These are phyloP conservation scores for Salpingoeca rosetta DNA, from an alignment of 78 protist species.

Conservation along the genomic window DNA sequence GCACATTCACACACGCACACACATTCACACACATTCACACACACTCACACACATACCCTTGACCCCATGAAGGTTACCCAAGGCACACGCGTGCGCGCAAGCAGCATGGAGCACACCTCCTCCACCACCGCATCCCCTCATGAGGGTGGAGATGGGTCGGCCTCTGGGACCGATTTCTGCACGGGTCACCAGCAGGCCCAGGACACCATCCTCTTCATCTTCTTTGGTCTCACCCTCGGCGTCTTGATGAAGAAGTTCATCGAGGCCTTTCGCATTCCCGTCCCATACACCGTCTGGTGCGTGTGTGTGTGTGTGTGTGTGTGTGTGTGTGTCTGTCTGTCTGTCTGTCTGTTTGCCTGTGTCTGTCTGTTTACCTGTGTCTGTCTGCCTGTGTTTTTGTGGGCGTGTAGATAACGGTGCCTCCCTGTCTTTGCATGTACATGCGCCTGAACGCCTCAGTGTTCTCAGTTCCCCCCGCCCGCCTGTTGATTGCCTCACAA, in stretches of 20 bases:
- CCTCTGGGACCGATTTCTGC: too few relatives aligned
- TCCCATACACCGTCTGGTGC: neutral
- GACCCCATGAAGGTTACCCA: neutral
- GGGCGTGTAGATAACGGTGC: too few relatives aligned
- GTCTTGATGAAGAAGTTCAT: too few relatives aligned
- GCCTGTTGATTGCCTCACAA: neutral
- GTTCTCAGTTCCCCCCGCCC: neutral
- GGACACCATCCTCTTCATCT: neutral
- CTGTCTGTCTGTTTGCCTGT: neutral
- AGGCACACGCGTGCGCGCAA: neutral
- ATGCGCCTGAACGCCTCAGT: neutral
- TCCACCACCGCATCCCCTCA: too few relatives aligned
- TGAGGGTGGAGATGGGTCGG: too few relatives aligned
- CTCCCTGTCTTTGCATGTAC: neutral
- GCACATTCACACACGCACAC: neutral
- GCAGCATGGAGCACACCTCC: too few relatives aligned
- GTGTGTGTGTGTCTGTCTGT: neutral
- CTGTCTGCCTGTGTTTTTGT: neutral
- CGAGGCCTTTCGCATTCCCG: too few relatives aligned
- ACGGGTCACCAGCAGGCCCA: too few relatives aligned
- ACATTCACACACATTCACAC: neutral
- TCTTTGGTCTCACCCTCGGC: neutral
- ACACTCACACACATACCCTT: neutral
- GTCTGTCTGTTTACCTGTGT: neutral
- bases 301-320: neutral